These are phyloP conservation scores for Crithidia acanthocephali DNA, from an alignment of 208 protist genomes.

Conservation along the genomic window DNA sequence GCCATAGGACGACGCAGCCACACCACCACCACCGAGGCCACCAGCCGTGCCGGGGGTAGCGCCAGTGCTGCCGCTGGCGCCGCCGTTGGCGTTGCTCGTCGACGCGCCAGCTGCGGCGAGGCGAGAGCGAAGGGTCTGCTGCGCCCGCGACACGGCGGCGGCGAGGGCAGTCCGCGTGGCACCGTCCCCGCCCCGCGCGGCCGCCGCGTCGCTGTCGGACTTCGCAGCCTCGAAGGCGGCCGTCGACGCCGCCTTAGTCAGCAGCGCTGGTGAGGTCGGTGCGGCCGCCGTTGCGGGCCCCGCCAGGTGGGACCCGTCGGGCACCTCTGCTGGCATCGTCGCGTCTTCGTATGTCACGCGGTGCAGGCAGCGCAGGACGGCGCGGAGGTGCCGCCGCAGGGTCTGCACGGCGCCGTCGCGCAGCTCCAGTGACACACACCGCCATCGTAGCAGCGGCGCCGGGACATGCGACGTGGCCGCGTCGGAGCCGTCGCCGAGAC, in stretches of 20 bases:
- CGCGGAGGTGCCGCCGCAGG: slow-evolving; percentile 30
- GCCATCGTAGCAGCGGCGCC: slow-evolving; percentile 19
- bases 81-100: not conserved
- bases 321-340: not conserved
- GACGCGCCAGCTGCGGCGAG: slow-evolving; percentile 9
- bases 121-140: slow-evolving; percentile 28
- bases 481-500: too few relatives aligned
- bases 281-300: not conserved
- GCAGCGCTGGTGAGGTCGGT: not conserved
- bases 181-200: not conserved
- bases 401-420: slow-evolving; percentile 10
- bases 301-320: not conserved
- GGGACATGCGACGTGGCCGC: not conserved
- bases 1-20: too few relatives aligned
- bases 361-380: slow-evolving; percentile 27
- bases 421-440: slow-evolving; percentile 30
- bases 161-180: slow-evolving; percentile 23
- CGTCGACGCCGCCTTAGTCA: not conserved
- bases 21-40: not conserved
- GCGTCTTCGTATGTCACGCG: slow-evolving; percentile 9
- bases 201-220: not conserved
- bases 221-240: not conserved
- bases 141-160: slow-evolving; percentile 28
- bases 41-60: not conserved
- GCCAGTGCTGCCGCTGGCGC: not conserved